A percentile compares a stretch with the other conserved stretches of the same genome.
Conservation (phyloP, 2,329 filamentous ascomycete species). For the Hymenoscyphus occultus region DNA sequence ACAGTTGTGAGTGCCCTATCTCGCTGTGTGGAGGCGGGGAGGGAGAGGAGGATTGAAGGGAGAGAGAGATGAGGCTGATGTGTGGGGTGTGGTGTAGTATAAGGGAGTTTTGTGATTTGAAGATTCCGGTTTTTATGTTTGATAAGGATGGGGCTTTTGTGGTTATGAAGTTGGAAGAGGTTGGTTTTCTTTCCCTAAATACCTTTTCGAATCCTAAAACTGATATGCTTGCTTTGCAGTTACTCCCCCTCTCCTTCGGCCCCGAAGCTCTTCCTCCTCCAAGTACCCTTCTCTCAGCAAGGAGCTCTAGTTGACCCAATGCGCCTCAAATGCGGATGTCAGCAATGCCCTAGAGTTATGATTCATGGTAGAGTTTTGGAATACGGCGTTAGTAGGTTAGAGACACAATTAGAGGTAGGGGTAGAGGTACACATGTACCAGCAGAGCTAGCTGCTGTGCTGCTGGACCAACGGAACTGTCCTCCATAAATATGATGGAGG, state of each 20-base stretch:
- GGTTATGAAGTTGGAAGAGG: slow-evolving; percentile 68
- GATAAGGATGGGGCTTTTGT: slow-evolving; percentile 72
- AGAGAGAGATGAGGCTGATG: background rate
- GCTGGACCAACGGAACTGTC: too few relatives aligned
- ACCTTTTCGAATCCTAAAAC: background rate
- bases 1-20: slow-evolving; percentile 65
- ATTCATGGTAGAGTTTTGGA: too few relatives aligned
- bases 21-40: background rate
- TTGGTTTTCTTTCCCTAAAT: slow-evolving; percentile 37
- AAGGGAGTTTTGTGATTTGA: slow-evolving; percentile 68
- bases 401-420: too few relatives aligned
- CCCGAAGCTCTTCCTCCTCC: slow-evolving; percentile 51
- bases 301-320: slow-evolving; percentile 43
- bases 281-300: slow-evolving; percentile 14
- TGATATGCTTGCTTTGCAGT: slow-evolving; percentile 41
- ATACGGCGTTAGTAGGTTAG: too few relatives aligned
- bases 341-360: background rate
- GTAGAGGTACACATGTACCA: too few relatives aligned
- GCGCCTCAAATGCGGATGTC: background rate
- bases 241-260: slow-evolving; percentile 67
- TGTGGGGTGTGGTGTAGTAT: slow-evolving; percentile 49
- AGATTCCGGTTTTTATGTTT: slow-evolving; percentile 86
- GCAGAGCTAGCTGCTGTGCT: too few relatives aligned
- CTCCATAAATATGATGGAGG: too few relatives aligned
- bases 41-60: background rate